phyloP scores from a whole-genome alignment of 2,329 filamentous ascomycete genomes.

The Penicillium fuscoglaucum region DNA sequence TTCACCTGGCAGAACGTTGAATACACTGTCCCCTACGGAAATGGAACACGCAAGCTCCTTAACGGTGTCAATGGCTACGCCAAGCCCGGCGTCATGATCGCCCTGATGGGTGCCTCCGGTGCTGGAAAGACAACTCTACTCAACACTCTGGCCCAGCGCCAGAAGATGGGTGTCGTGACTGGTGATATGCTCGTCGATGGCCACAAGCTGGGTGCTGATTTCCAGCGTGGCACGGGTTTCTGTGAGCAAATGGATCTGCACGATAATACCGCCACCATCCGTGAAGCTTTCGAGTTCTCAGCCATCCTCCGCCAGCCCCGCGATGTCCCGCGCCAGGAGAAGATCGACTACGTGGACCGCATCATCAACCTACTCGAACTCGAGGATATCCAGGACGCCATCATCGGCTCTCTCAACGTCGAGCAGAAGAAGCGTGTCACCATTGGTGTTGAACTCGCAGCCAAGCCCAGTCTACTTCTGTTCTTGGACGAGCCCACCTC shows the following conservation, averaged over 20 bases:
- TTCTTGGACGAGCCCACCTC: conserved; percentile 73
- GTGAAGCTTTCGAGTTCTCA: conserved; percentile 69
- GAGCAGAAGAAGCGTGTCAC: conserved; percentile 72
- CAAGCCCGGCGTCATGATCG: conserved; percentile 77
- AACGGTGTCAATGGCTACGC: conserved; percentile 74
- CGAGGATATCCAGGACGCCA: conserved; percentile 65
- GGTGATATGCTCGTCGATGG: conserved; percentile 74
- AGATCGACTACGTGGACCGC: conserved; percentile 65
- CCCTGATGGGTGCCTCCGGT: conserved; percentile 76
- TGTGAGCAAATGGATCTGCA: conserved; percentile 73
- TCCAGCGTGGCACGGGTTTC: conserved; percentile 70
- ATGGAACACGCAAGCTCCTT: conserved; percentile 61
- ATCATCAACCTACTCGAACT: conserved; percentile 67
- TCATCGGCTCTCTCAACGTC: conserved; percentile 64
- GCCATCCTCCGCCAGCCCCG: conserved; percentile 64
- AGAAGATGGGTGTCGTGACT: conserved; percentile 63
- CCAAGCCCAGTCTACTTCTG: conserved; percentile 65
- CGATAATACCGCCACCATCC: conserved; percentile 65
- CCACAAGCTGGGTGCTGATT: conserved; percentile 59
- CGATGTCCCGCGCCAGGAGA: conserved; percentile 57
- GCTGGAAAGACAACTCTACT: conserved; percentile 83
- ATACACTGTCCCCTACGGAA: conserved; percentile 71
- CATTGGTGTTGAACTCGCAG: conserved; percentile 71
- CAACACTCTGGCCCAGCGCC: conserved; percentile 73
- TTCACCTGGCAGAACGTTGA: conserved; percentile 72